Evolutionary conservation across 495 filamentous ascomycete species (phyloP).

Genomic region (Extremus antarcticus): DNA sequence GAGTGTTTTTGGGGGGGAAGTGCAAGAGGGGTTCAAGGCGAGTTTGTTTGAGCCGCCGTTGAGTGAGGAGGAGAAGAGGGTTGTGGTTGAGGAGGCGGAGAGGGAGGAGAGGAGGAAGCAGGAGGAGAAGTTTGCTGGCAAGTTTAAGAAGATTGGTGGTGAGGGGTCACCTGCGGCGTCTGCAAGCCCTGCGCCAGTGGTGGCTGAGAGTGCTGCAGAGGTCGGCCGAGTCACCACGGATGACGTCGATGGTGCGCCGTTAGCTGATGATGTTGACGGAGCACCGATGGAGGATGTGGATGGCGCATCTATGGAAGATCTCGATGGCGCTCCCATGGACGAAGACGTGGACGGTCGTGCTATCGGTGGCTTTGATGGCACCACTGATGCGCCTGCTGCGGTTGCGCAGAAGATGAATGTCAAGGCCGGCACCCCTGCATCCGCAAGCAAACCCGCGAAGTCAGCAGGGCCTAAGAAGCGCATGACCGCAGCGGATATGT

Average conservation of each 20-base stretch:
- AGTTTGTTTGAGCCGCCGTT: slow-evolving; percentile 67
- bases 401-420: background rate
- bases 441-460: slow-evolving; percentile 26
- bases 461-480: slow-evolving; percentile 33
- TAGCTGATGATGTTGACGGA: slow-evolving; percentile 40
- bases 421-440: slow-evolving; percentile 8
- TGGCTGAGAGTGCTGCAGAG: slow-evolving; percentile 32
- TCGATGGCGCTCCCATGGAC: slow-evolving; percentile 15
- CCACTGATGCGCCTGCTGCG: background rate
- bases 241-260: slow-evolving; percentile 29
- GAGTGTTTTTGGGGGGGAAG: slow-evolving; percentile 71
- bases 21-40: slow-evolving; percentile 59
- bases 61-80: slow-evolving; percentile 36
- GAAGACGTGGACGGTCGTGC: slow-evolving; percentile 1
- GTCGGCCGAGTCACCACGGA: slow-evolving; percentile 41
- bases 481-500: slow-evolving; percentile 89
- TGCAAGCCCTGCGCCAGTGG: slow-evolving; percentile 9
- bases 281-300: slow-evolving; percentile 36
- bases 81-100: slow-evolving; percentile 35
- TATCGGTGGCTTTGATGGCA: slow-evolving; percentile 7
- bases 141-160: slow-evolving; percentile 9
- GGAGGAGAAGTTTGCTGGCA: slow-evolving; percentile 27
- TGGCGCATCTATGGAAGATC: slow-evolving; percentile 35
- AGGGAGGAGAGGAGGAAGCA: slow-evolving; percentile 48
- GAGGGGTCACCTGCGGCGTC: background rate